Conservation (phyloP, 2,329 filamentous ascomycete species). For the Fusarium secorum region DNA sequence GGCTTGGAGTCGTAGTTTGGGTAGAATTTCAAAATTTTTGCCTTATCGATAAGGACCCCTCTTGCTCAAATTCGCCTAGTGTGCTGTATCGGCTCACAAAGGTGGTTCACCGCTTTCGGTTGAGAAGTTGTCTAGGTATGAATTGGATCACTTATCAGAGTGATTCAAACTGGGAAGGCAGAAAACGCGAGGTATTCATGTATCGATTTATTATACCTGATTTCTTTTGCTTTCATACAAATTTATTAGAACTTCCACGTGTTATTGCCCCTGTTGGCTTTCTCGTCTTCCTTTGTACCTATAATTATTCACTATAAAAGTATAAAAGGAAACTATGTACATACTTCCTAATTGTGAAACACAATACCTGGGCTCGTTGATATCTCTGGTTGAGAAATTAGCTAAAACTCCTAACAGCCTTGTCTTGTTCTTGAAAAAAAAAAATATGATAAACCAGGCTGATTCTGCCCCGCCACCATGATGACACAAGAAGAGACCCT, state of each 20-base stretch:
- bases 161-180: not conserved
- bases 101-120: slow-evolving; percentile 46
- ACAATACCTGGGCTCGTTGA: not conserved
- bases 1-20: slow-evolving; percentile 35
- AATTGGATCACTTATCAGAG: not conserved
- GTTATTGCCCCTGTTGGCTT: not conserved
- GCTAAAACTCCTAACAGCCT: no score
- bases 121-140: not conserved
- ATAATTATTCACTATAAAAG: not conserved
- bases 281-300: not conserved
- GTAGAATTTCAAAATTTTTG: slow-evolving; percentile 49
- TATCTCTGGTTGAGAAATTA: not conserved
- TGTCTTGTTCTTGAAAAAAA: not conserved
- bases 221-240: not conserved
- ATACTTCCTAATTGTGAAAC: not conserved
- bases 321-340: not conserved
- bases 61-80: slow-evolving; percentile 44
- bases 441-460: slow-evolving; percentile 5
- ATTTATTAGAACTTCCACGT: not conserved
- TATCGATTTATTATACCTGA: no score
- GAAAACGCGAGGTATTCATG: no score
- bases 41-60: slow-evolving; percentile 53
- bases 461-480: slow-evolving; percentile 37
- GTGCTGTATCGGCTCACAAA: slow-evolving; percentile 2
- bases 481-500: slow-evolving; percentile 31